Percentiles rank a stretch among this genome's conserved stretches.
Conservation (phyloP, 2,329 filamentous ascomycete species). For the Colletotrichum gigasporum region DNA sequence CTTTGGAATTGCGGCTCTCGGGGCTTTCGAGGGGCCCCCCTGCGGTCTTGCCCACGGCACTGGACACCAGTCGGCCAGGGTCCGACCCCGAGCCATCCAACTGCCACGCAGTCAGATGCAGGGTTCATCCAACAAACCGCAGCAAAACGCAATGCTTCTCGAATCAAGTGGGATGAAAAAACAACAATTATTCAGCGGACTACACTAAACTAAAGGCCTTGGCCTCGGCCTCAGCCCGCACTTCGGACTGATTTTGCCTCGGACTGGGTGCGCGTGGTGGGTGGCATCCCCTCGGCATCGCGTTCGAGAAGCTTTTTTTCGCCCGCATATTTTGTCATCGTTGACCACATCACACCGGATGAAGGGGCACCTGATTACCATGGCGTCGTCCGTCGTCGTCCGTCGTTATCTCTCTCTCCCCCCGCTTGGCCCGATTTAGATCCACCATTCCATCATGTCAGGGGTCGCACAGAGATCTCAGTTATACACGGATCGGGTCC, state of each 20-base stretch:
- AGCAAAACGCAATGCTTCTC: not conserved
- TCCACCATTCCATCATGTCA: not conserved
- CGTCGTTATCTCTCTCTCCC: not conserved
- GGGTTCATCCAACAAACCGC: not conserved
- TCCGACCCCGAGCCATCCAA: constrained; percentile 1
- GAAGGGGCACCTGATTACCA: not conserved
- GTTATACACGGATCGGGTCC: constrained; percentile 3
- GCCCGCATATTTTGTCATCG: constrained; percentile 1
- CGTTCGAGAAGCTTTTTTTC: not conserved
- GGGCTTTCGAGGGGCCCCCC: not conserved
- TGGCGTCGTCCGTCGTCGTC: too few relatives aligned
- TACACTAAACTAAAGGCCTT: too few relatives aligned
- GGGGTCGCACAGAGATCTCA: constrained; percentile 12
- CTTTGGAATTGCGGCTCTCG: not conserved
- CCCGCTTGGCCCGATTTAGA: not conserved
- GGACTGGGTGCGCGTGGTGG: too few relatives aligned
- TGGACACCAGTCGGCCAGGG: constrained; percentile 11
- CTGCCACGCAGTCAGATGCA: not conserved
- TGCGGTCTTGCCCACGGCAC: not conserved
- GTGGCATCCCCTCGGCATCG: not conserved
- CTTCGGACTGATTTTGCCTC: too few relatives aligned
- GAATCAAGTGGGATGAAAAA: not conserved
- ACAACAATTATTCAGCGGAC: constrained; percentile 13
- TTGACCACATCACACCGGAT: constrained; percentile 2
- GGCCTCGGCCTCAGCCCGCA: too few relatives aligned